Evolutionary conservation across 2,329 filamentous ascomycete genomes (phyloP).

Genomic region (Pseudocercospora ulei): DNA sequence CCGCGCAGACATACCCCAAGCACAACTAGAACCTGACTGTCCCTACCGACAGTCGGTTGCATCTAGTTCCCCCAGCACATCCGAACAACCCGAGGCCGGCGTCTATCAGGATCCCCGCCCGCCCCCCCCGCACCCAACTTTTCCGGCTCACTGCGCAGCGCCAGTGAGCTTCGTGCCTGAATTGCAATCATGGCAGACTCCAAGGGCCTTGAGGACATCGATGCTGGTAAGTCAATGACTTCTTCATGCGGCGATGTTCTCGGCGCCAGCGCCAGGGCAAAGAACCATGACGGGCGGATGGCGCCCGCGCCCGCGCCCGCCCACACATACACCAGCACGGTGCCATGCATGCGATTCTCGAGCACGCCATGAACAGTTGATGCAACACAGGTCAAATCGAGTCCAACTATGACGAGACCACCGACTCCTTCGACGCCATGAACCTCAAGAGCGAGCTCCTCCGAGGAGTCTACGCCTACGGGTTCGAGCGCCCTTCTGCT

Average conservation of each 20-base stretch:
- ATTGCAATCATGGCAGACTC: constrained; percentile 96
- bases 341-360: constrained; percentile 2
- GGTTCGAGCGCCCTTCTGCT: constrained; percentile 98
- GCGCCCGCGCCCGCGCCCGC: constrained; percentile 5
- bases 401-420: constrained; percentile 99
- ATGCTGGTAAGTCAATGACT: constrained; percentile 62
- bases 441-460: constrained; percentile 93
- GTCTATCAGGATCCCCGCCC: constrained; percentile 36
- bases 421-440: constrained; percentile 99
- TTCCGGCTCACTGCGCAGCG: constrained; percentile 61
- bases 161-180: constrained; percentile 49
- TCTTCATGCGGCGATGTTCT: constrained; percentile 5
- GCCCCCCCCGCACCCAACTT: constrained; percentile 34
- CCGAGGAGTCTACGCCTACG: constrained; percentile 97
- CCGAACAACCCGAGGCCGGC: constrained; percentile 34
- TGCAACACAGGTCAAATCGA: constrained; percentile 81
- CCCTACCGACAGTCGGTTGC: constrained; percentile 39
- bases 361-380: constrained; percentile 10
- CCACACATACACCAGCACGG: constrained; percentile 9
- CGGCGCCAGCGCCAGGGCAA: constrained; percentile 3
- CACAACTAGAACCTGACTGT: constrained; percentile 40
- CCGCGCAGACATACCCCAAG: constrained; percentile 24
- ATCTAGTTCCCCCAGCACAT: constrained; percentile 38
- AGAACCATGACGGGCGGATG: constrained; percentile 7
- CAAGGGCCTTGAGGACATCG: constrained; percentile 96